Evolutionary conservation across 2,329 filamentous ascomycete genomes (phyloP), one percentile per base, ranked within the genome.

Genomic region (Aspergillus alliaceus): DNA sequence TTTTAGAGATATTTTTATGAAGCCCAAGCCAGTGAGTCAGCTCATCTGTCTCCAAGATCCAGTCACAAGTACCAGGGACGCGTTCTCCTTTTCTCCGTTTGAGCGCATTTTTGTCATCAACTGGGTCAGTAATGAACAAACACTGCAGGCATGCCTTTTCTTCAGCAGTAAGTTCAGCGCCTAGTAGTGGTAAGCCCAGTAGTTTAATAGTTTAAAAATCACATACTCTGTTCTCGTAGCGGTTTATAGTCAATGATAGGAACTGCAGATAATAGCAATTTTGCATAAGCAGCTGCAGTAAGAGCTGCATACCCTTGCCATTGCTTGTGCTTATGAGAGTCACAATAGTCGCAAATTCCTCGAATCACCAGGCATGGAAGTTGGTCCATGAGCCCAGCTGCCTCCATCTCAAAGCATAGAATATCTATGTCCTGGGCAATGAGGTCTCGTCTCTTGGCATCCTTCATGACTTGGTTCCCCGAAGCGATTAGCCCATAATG

Each of bases 401-500:
- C n/a, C n/a, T n/a, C n/a, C n/a, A n/a, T n/a, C n/a, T n/a, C n/a
- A n/a, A n/a, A 22, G 62, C 59, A 39, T 64, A 35, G 14, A 15
- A 15, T 35, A 15, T 12, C 63, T 63, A 64, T 66, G 18, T 69
- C 48, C 34, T 47, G 31, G 4, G 53, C 51, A 34, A 62, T 5
- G 6, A 12, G 8, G 20, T 69, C 66, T 31, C 67, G 42, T 2
- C 37, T 53, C 5, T 6, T 49, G 12, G 52, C 63, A 55, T 65
- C 31, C 25, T 60, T 69, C 9, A 71, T 62, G 12, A 69, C 51
- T 27, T 61, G 58, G 32, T 68, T 64, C 4, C 66, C 67, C 2
- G 66, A 71, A 1, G 62, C 67, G 35, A 71, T 69, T 1, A 60
- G 54, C 1, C 68, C 66, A 51, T 69, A 67, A 48, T 35, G 53